Conservation (phyloP, 768 basidiomycete genomes). For the Rhodotorula diobovata region DNA sequence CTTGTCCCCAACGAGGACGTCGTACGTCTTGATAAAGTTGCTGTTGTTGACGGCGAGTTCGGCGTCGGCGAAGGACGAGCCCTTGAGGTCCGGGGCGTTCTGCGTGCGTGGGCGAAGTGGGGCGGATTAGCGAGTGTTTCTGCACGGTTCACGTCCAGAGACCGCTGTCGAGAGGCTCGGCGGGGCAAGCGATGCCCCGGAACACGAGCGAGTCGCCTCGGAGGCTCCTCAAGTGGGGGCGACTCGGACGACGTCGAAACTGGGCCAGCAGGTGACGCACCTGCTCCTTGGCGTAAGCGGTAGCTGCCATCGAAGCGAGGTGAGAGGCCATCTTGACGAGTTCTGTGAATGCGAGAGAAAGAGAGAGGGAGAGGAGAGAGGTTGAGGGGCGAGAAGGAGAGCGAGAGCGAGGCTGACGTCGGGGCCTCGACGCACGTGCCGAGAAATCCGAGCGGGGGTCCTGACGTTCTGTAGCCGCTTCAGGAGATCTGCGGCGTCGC, state of each 20-base stretch:
- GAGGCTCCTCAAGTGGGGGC: not conserved
- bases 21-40: constrained; percentile 16
- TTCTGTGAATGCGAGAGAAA: not conserved
- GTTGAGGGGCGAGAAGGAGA: too few relatives aligned
- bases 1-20: constrained; percentile 15
- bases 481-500: too few relatives aligned
- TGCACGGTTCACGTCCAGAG: too few relatives aligned
- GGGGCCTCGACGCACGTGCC: too few relatives aligned
- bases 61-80: constrained; percentile 6
- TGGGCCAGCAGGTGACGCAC: not conserved
- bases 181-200: too few relatives aligned
- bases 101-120: not conserved
- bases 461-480: too few relatives aligned
- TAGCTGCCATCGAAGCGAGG: not conserved
- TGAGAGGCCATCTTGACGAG: not conserved
- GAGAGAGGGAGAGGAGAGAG: not conserved
- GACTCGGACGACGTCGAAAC: not conserved
- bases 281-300: not conserved
- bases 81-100: not conserved
- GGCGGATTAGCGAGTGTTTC: too few relatives aligned
- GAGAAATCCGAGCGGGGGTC: too few relatives aligned
- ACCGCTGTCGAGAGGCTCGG: too few relatives aligned
- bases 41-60: constrained; percentile 1
- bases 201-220: too few relatives aligned
- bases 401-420: not conserved